Conservation (phyloP, 208 protist species). For the Crithidia thermophila region DNA sequence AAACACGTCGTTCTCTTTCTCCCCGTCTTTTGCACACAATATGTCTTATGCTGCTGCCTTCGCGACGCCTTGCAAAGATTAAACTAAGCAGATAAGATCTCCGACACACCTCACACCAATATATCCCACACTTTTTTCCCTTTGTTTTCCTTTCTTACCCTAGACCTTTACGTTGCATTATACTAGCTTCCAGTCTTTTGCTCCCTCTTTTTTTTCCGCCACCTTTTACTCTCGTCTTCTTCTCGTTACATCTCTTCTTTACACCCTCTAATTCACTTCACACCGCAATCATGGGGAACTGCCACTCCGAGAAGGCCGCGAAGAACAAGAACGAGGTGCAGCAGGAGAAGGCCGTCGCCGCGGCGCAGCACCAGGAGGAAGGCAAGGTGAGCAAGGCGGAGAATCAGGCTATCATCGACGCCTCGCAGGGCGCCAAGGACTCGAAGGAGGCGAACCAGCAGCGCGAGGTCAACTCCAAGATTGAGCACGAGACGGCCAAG, state of each 20-base stretch:
- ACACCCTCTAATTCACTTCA: not conserved
- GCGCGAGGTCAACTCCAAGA: slow-evolving; percentile 5
- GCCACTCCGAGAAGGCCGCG: slow-evolving; percentile 4
- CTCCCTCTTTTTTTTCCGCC: slow-evolving; percentile 5
- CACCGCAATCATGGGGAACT: slow-evolving; percentile 24
- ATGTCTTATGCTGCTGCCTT: too few relatives aligned
- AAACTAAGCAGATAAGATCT: too few relatives aligned
- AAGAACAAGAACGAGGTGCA: slow-evolving; percentile 10
- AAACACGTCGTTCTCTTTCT: too few relatives aligned
- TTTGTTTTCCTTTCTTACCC: not conserved
- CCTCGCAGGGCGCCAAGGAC: slow-evolving; percentile 3
- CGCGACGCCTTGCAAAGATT: too few relatives aligned
- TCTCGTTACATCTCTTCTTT: not conserved
- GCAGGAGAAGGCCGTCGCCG: not conserved
- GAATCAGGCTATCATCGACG: slow-evolving; percentile 1
- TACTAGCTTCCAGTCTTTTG: too few relatives aligned
- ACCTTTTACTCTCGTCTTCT: slow-evolving; percentile 6
- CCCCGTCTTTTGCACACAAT: too few relatives aligned
- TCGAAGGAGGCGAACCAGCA: slow-evolving; percentile 17
- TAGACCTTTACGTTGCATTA: too few relatives aligned
- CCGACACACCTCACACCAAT: too few relatives aligned
- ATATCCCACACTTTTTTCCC: not conserved
- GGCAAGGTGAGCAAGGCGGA: slow-evolving; percentile 12
- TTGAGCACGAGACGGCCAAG: not conserved
- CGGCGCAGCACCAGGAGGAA: slow-evolving; percentile 4